phyloP scores from a whole-genome alignment of 306 rosid species.

The Leucaena leucocephala region DNA sequence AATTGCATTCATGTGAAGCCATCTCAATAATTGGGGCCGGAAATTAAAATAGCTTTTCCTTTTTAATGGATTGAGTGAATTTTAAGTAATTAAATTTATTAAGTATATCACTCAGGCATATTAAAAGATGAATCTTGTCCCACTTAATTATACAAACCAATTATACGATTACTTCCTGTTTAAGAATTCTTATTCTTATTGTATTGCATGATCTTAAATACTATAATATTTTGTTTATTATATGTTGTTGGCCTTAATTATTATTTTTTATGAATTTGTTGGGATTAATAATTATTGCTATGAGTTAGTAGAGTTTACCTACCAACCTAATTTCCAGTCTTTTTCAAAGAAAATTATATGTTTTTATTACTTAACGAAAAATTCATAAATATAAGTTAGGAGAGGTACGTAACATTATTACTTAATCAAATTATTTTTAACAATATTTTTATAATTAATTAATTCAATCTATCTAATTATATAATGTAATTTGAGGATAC shows the following conservation, averaged over 20 bases:
- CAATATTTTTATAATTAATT: neutral
- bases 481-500: neutral
- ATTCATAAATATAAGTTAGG: neutral
- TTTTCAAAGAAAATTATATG: neutral
- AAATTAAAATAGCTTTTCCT: neutral
- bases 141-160: neutral
- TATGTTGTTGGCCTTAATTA: neutral
- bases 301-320: neutral
- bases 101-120: neutral
- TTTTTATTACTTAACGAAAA: neutral
- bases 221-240: neutral
- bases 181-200: neutral
- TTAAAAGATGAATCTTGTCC: neutral
- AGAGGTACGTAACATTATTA: neutral
- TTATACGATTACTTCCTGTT: neutral
- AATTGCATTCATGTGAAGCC: neutral
- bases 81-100: constrained; percentile 11
- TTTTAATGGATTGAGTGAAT: constrained; percentile 1
- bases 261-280: neutral
- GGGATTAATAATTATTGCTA: constrained; percentile 11
- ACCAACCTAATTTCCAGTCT: neutral
- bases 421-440: neutral
- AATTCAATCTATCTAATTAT: too few species aligned
- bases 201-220: neutral
- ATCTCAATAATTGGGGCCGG: neutral